phyloP scores from a whole-genome alignment of 495 filamentous ascomycete genomes.

The Daldinia bambusicola region DNA sequence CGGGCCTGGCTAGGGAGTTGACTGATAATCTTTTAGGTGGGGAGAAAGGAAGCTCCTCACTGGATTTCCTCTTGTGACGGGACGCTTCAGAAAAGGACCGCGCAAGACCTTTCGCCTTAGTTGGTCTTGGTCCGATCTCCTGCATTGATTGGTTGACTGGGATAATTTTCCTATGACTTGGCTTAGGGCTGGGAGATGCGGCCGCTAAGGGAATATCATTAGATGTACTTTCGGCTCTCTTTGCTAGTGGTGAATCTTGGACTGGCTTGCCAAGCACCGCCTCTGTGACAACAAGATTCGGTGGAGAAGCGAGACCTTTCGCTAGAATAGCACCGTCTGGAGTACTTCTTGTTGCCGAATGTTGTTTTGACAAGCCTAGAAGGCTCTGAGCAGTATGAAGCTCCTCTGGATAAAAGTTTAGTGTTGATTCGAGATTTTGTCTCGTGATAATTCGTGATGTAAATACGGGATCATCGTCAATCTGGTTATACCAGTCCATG shows the following conservation, averaged over 20 bases:
- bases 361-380: slow-evolving; percentile 14
- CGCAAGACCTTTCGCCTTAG: slow-evolving; percentile 8
- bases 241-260: not conserved
- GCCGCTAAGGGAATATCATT: not conserved
- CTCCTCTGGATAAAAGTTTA: slow-evolving; percentile 42
- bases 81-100: slow-evolving; percentile 36
- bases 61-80: slow-evolving; percentile 35
- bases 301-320: not conserved
- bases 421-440: slow-evolving; percentile 49
- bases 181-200: not conserved
- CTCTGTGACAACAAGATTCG: not conserved
- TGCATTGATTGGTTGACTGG: slow-evolving; percentile 23
- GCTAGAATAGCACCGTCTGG: slow-evolving; percentile 10
- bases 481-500: slow-evolving; percentile 57
- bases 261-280: not conserved
- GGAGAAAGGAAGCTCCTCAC: slow-evolving; percentile 23
- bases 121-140: slow-evolving; percentile 28
- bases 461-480: slow-evolving; percentile 54
- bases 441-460: slow-evolving; percentile 50
- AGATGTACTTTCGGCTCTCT: not conserved
- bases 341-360: too few relatives aligned
- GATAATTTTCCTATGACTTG: not conserved
- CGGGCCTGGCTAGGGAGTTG: slow-evolving; percentile 22
- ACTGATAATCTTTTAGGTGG: slow-evolving; percentile 35
- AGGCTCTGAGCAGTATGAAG: slow-evolving; percentile 14